Evolutionary conservation across 495 filamentous ascomycete species (phyloP).

Genomic region (Aspergillus saccharolyticus): DNA sequence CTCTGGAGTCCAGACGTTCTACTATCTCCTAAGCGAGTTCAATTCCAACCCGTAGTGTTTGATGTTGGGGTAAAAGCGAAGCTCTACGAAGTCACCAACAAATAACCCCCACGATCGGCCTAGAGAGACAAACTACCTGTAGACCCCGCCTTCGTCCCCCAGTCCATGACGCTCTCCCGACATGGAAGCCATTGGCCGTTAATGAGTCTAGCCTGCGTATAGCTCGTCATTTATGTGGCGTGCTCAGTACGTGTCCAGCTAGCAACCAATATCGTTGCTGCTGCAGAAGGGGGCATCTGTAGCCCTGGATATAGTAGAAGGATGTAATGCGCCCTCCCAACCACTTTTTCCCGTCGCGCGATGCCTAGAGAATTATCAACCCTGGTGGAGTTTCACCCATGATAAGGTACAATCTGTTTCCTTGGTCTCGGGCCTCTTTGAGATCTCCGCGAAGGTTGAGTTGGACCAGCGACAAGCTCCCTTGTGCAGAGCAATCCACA

Average conservation of each 20-base stretch:
- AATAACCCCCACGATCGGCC: not conserved
- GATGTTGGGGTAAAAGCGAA: conserved; percentile 6
- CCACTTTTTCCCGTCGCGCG: too few relatives aligned
- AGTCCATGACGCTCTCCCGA: not conserved
- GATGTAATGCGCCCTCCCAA: not conserved
- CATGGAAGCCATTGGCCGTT: not conserved
- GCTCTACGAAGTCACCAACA: not conserved
- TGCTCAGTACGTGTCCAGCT: not conserved
- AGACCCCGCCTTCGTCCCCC: not conserved
- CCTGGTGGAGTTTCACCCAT: not conserved
- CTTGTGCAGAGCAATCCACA: not conserved
- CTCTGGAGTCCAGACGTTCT: not conserved
- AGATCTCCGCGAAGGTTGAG: not conserved
- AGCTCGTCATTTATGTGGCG: not conserved
- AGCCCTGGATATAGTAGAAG: not conserved
- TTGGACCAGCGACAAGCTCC: not conserved
- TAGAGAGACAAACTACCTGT: not conserved
- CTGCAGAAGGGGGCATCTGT: not conserved
- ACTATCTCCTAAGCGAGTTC: not conserved
- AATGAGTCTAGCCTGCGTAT: not conserved
- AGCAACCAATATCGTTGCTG: not conserved
- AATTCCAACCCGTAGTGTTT: not conserved
- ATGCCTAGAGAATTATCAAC: too few relatives aligned
- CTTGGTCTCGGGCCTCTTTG: not conserved
- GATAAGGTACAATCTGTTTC: not conserved